Evolutionary conservation across 2,329 filamentous ascomycete genomes (phyloP).

Genomic region (Ophiostoma australiae): DNA sequence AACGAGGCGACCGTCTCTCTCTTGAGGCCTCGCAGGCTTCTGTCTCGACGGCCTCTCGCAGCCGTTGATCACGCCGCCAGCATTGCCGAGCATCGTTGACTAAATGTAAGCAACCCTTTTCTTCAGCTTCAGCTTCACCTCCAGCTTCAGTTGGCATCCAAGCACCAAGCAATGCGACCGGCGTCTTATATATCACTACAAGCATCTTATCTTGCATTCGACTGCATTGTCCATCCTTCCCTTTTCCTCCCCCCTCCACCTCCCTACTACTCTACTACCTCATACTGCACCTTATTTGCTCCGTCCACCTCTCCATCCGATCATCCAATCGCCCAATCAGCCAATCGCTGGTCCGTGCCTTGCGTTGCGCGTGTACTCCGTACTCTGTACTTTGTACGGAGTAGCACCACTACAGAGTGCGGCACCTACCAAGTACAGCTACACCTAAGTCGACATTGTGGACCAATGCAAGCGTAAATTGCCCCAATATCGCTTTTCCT

Average conservation of each 20-base stretch:
- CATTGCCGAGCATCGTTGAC: not conserved
- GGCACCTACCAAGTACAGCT: not conserved
- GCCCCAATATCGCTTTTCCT: slow-evolving; percentile 19
- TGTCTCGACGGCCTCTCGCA: slow-evolving; percentile 6
- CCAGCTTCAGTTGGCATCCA: not conserved
- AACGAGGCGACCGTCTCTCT: slow-evolving; percentile 1
- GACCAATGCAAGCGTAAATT: slow-evolving; percentile 24
- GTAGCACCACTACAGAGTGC: no score
- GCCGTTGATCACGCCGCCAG: not conserved
- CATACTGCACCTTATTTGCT: not conserved
- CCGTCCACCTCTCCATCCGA: not conserved
- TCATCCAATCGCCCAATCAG: not conserved
- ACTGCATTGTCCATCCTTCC: not conserved
- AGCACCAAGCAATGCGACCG: not conserved
- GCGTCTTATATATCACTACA: not conserved
- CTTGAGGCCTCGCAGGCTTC: slow-evolving; percentile 8
- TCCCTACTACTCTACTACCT: slow-evolving; percentile 13
- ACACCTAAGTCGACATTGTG: slow-evolving; percentile 8
- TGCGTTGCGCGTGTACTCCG: not conserved
- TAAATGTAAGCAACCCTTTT: not conserved
- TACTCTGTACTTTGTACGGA: not conserved
- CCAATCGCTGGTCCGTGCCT: slow-evolving; percentile 4
- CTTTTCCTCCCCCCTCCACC: slow-evolving; percentile 1
- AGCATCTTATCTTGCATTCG: not conserved
- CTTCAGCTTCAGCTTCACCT: not conserved